Evolutionary conservation across 2,329 filamentous ascomycete species (phyloP), one percentile per base, ranked within the genome.

Genomic region (Pseudogymnoascus sp.): DNA sequence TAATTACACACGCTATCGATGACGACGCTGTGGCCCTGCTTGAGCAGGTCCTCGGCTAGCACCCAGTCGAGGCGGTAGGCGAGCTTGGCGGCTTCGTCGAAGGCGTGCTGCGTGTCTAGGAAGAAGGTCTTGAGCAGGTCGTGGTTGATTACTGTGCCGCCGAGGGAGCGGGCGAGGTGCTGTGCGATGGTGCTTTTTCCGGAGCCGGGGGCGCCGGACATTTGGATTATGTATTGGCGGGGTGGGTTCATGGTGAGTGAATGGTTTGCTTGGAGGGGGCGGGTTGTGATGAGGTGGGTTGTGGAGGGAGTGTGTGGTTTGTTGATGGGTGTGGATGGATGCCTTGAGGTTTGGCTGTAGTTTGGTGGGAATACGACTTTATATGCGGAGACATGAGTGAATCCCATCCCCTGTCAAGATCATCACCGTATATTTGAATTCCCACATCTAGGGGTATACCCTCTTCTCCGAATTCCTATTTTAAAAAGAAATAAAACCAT

Each of bases 1-100:
- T 65, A 74, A 60, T 73, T 73, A 64, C 72, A 75, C 28, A 69
- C 67, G 59, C 72, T 73, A 61, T 75, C 73, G 7, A 76, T 66
- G 58, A 75, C 69, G 61, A 75, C 67, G 59, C 58, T 70, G 10
- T 63, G 63, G 2, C 69, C 70, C 60, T 75, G 73, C 23, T 67
- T 68, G 52, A 74, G 65, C 19, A 71, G 26, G 37, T 72, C 68
- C 23, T 70, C 64, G 26, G 72, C 73, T 2, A 75, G 66, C 0
- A 61, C 61, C 72, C 72, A 75, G 37, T 74, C 67, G 10, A 74
- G 63, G 18, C 35, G 6, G 59, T 75, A 74, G 5, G 73, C 67
- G 1, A 64, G 65, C 38, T 67, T 71, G 5, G 71, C 70, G 1
- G 67, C 63, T 18, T 71, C 58, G 5, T 70, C 65, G 56, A 74